Evolutionary conservation across 495 filamentous ascomycete species (phyloP).

Genomic region (Recurvomyces mirabilis): DNA sequence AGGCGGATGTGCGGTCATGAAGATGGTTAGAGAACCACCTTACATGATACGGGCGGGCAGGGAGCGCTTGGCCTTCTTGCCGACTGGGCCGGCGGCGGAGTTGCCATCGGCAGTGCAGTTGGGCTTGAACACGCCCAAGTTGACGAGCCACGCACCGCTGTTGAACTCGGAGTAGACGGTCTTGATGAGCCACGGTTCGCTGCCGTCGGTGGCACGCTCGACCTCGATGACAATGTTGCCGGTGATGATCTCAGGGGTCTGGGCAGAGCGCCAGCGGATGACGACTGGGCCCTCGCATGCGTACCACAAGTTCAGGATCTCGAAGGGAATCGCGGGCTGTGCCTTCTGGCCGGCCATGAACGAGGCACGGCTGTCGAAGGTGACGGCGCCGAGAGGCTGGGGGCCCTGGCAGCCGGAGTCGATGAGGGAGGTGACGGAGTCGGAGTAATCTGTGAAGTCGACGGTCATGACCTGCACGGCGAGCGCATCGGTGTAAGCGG

Average conservation of each 20-base stretch:
- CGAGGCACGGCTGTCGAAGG: constrained; percentile 8
- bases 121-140: constrained; percentile 13
- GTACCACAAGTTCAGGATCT: constrained; percentile 20
- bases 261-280: constrained; percentile 14
- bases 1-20: too few relatives aligned
- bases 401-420: constrained; percentile 16
- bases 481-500: constrained; percentile 4
- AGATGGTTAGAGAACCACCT: too few relatives aligned
- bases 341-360: constrained; percentile 11
- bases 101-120: constrained; percentile 12
- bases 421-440: constrained; percentile 17
- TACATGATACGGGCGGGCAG: constrained; percentile 14
- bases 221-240: constrained; percentile 17
- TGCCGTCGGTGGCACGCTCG: constrained; percentile 5
- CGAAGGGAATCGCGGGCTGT: constrained; percentile 16
- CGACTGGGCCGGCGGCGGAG: constrained; percentile 4
- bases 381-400: constrained; percentile 10
- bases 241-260: constrained; percentile 9
- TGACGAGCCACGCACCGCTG: constrained; percentile 10
- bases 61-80: constrained; percentile 1
- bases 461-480: constrained; percentile 7
- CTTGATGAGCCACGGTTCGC: constrained; percentile 14
- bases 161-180: constrained; percentile 13
- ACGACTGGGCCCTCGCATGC: constrained; percentile 16
- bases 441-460: constrained; percentile 17